Percentiles rank a stretch among this genome's conserved stretches.
Conservation (phyloP, 2,329 filamentous ascomycete species). For the Blumeria graminis region DNA sequence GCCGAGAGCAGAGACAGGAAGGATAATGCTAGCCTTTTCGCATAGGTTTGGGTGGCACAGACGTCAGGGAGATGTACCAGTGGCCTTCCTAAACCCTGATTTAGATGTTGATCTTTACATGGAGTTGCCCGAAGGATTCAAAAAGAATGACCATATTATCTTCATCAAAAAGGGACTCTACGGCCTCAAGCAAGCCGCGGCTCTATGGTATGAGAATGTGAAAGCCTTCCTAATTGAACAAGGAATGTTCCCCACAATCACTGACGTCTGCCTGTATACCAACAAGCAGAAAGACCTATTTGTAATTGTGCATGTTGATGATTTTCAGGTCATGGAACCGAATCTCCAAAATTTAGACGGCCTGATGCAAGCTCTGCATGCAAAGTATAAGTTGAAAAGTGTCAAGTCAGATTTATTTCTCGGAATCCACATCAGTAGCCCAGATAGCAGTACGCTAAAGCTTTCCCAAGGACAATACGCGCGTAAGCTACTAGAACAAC, state of each 20-base stretch:
- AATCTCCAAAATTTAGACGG: background rate
- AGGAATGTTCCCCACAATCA: background rate
- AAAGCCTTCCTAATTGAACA: background rate
- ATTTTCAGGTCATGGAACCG: background rate
- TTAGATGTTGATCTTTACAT: background rate
- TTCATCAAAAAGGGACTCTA: background rate
- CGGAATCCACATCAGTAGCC: background rate
- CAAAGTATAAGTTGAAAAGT: background rate
- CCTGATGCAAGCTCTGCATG: background rate
- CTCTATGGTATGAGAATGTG: background rate
- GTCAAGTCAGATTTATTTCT: background rate
- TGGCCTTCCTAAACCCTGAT: background rate
- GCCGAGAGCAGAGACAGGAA: background rate
- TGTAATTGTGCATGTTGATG: background rate
- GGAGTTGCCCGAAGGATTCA: background rate
- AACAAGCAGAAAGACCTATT: background rate
- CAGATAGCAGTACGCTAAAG: background rate
- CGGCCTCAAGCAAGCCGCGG: background rate
- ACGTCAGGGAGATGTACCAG: background rate
- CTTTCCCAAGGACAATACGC: background rate
- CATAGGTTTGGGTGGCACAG: background rate
- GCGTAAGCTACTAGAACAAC: background rate
- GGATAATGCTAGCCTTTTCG: background rate
- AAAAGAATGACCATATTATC: background rate
- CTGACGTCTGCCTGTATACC: background rate